Conservation (phyloP, 1,139 yeast species). For the Lodderomyces parapsilosis region DNA sequence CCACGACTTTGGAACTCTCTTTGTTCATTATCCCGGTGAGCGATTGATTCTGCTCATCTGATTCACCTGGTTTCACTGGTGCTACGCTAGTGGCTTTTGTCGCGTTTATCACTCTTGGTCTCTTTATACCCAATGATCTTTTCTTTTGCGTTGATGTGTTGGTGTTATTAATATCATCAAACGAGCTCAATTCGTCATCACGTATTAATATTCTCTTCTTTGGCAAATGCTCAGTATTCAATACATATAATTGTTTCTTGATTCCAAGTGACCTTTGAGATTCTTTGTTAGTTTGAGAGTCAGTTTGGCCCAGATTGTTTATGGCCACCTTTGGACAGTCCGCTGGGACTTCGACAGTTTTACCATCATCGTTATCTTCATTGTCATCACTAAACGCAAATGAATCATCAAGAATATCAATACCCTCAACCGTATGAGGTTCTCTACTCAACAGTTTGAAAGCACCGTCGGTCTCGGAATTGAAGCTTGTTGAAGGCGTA, state of each 20-base stretch:
- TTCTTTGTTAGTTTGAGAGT: too few species aligned
- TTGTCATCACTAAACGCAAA: slow-evolving; percentile 4
- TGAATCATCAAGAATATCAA: slow-evolving; percentile 1
- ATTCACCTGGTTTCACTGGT: not conserved
- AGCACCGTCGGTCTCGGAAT: not conserved
- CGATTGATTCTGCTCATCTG: too few species aligned
- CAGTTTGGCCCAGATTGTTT: not conserved
- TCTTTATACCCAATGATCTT: slow-evolving; percentile 19
- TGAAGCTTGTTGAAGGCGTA: slow-evolving; percentile 5
- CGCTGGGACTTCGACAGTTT: not conserved
- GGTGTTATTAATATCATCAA: not conserved
- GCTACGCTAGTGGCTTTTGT: not conserved
- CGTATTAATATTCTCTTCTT: slow-evolving; percentile 1
- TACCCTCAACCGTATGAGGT: not conserved
- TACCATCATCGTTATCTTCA: slow-evolving; percentile 3
- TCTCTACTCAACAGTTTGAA: not conserved
- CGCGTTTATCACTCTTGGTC: slow-evolving; percentile 10
- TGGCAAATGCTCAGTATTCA: not conserved
- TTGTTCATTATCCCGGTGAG: too few species aligned
- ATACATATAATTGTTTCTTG: not conserved
- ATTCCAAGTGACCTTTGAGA: not conserved
- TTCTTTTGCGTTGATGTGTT: slow-evolving; percentile 3
- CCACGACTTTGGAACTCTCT: too few species aligned
- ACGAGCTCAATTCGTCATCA: slow-evolving; percentile 2
- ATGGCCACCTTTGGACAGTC: too few species aligned